Base-by-base conservation (phyloP, 1,139 yeast genomes). In the Hemisphaericaspora subhashii region DNA sequence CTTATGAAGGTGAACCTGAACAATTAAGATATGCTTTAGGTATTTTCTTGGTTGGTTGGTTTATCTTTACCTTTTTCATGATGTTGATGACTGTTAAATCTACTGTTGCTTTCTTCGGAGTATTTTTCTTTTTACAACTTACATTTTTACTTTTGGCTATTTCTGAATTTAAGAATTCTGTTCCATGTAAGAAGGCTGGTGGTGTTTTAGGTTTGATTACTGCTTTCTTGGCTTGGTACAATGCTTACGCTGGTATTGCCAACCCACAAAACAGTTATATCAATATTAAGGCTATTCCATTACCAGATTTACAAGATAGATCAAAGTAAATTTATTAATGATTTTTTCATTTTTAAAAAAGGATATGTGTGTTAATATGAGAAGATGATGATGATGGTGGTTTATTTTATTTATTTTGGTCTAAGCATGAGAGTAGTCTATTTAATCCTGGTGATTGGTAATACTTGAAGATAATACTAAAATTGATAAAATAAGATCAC, bases 161-260 rank as follows among this genome's bases (percentile, higher is more conserved):
- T 50, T 80, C 84, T 21, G 79, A 83, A 45, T 64, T 71, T 45
- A 53, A 51, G 31, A 51, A 43, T 3, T 52, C 56, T 8, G 45
- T 22, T 14, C 23, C 56, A 2, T 58, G 49, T 62, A 72, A 74
- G 44, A 80, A 70, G 53, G 95, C 92, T 15, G 96, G 81, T 30
- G 96, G 96, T 48, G 83, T 83, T 22, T 66, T 85, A 44, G 96
- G 96, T 30, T 57, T 88, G n/a, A 60, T 87, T 26, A 81, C 90
- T 28, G 86, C 96, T 1, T 78, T 85, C 51, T 60, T 79, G 38
- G 95, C 95, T 11, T 88, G 92, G 90, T 88, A 87, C 58, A 86
- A 86, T 59, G 96, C 96, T 5, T 86, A 79, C 52, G 94, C 95
- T n/a, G 96, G 95, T 80, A 62, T 88, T 40, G 86, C 94, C 37